Evolutionary conservation across 371 early-diverging fungal species (phyloP).

Genomic region (Mortierella sp.): DNA sequence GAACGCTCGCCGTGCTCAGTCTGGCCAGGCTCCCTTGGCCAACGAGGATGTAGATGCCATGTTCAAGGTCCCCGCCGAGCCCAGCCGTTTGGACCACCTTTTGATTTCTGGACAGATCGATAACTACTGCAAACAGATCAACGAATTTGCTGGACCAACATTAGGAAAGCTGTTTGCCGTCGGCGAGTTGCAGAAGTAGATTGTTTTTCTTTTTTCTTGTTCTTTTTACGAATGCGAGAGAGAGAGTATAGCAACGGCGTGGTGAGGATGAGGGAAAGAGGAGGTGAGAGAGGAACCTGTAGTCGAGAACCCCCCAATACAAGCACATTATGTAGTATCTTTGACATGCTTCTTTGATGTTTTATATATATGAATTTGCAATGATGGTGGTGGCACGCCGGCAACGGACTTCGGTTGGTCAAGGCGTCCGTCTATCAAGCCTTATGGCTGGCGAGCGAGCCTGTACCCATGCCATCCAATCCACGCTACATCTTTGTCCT

Average conservation of each 20-base stretch:
- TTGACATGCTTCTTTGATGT: background rate
- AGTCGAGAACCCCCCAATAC: conserved; percentile 6
- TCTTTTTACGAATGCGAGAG: background rate
- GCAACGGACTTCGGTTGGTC: no score
- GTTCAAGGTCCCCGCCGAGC: conserved; percentile 85
- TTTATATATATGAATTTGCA: background rate
- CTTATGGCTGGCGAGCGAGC: no score
- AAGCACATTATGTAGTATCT: background rate
- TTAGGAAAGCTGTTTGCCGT: conserved; percentile 87
- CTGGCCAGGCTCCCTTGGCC: conserved; percentile 82
- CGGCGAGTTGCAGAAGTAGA: conserved; percentile 83
- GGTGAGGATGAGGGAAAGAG: background rate
- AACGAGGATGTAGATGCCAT: conserved; percentile 82
- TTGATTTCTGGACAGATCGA: conserved; percentile 91
- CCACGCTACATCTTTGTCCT: background rate
- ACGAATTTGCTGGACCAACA: conserved; percentile 91
- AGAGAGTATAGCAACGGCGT: conserved; percentile 1
- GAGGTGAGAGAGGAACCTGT: background rate
- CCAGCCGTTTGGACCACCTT: conserved; percentile 90
- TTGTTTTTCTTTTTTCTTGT: conserved; percentile 10
- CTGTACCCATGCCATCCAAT: no score
- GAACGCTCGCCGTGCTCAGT: conserved; percentile 81
- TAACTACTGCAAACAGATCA: conserved; percentile 91
- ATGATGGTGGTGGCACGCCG: no score
- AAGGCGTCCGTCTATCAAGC: no score